Base-by-base conservation (phyloP, 805 yeast species). In the Ogataea nakhonphanomensis region DNA sequence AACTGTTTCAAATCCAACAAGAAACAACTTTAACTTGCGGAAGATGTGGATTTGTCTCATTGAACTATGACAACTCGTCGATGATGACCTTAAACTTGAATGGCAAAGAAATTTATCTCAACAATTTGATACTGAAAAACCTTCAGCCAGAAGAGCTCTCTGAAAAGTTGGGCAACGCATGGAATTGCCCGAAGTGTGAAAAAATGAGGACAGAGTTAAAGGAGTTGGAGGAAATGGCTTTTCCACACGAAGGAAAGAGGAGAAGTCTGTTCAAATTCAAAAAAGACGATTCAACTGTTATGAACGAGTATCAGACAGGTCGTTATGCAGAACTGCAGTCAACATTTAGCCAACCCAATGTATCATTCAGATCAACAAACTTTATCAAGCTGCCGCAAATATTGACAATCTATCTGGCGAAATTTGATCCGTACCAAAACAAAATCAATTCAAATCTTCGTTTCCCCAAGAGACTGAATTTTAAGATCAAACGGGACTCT, bases 181-280 rank as follows among this genome's bases (percentile, higher is more conserved):
- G 95, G 95, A 76, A 81, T 48, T 84, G 95, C 65, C 90, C 93
- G 7, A 75, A 78, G 39, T 84, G 95, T 64, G 62, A 59, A 37
- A 63, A 72, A 44, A 31, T 48, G 33, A 23, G 41, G 50, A 57
- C 45, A 43, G 51, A 42, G 41, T 36, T 25, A 49, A 43, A 29
- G 49, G 37, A 35, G 30, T 35, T 40, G 48, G 59, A 35, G 33
- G 41, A 34, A 2, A 20, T 20, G 48, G 25, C 35, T 8, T 30
- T 30, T 8, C 35, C 25, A 9, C 38, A 31, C 4, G 30, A 29
- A 9, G 17, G 30, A 9, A 50, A 42, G 37, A 47, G 51, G 64
- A 51, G 59, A 53, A 57, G 49, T 56, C 24, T 71, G 67, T 12
- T 43, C 45, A 46, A 45, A 17, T 44, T 42, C 46, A 46, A 24